Evolutionary conservation across 2,329 filamentous ascomycete genomes (phyloP).

Genomic region (Sporothrix pallida): DNA sequence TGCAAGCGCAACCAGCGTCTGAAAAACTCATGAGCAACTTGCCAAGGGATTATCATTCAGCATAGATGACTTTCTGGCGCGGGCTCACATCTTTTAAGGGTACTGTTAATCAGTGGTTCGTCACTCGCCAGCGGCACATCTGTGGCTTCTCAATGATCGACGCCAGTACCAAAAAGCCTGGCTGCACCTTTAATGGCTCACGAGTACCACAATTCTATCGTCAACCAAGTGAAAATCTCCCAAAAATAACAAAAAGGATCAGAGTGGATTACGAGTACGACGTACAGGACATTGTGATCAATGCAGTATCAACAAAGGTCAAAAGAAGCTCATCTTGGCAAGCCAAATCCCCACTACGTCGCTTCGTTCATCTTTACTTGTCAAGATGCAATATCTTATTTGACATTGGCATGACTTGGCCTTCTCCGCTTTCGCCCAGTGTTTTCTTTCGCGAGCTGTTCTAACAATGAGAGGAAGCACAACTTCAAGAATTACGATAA

Average conservation of each 20-base stretch:
- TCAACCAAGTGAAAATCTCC: neutral
- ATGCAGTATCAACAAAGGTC: neutral
- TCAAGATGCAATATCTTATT: too few relatives aligned
- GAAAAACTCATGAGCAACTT: too few relatives aligned
- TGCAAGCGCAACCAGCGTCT: too few relatives aligned
- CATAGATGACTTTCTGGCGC: neutral
- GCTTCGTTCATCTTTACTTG: neutral
- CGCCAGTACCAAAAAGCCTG: neutral
- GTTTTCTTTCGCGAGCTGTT: neutral
- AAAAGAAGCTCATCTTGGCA: slow-evolving; percentile 15
- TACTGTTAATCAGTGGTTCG: neutral
- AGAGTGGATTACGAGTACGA: neutral
- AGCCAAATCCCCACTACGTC: neutral
- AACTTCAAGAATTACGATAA: neutral
- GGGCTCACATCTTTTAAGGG: neutral
- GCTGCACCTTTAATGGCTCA: neutral
- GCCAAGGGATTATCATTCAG: slow-evolving; percentile 2
- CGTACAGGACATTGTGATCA: neutral
- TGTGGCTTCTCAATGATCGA: neutral
- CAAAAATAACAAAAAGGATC: neutral
- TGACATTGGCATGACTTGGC: neutral
- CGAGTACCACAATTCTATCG: neutral
- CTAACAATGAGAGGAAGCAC: neutral
- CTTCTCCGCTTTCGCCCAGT: neutral
- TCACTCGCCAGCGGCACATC: neutral